Evolutionary conservation across 192 early-diverging fungal genomes (phyloP).

Genomic region (Coemansia brasiliensis): DNA sequence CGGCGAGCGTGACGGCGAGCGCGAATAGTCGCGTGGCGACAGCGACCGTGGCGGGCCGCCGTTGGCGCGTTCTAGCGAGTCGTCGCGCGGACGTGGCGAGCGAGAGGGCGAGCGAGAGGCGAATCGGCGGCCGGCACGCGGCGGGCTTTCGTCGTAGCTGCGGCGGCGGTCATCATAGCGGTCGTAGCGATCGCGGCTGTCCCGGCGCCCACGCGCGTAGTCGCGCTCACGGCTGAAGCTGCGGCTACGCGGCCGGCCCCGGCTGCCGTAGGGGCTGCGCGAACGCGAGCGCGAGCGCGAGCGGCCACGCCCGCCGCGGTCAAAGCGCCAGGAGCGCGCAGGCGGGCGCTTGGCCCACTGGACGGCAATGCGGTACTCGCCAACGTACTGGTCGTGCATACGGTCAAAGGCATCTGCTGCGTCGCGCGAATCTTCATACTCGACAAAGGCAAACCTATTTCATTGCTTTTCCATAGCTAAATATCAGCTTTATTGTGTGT

Average conservation of each 20-base stretch:
- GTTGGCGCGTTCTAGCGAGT: slow-evolving; percentile 7
- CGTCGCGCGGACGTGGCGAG: slow-evolving; percentile 16
- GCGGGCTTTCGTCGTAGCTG: slow-evolving; percentile 3
- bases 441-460: slow-evolving; percentile 89
- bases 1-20: slow-evolving; percentile 6
- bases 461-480: not conserved
- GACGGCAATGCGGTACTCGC: slow-evolving; percentile 76
- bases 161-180: slow-evolving; percentile 14
- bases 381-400: slow-evolving; percentile 83
- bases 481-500: not conserved
- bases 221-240: slow-evolving; percentile 5
- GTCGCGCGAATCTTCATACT: slow-evolving; percentile 89
- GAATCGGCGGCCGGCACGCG: slow-evolving; percentile 13
- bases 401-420: slow-evolving; percentile 91
- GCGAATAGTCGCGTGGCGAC: slow-evolving; percentile 10
- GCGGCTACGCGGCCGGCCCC: slow-evolving; percentile 18
- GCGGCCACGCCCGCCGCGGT: slow-evolving; percentile 33
- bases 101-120: slow-evolving; percentile 29
- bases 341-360: slow-evolving; percentile 93
- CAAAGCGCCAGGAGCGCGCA: slow-evolving; percentile 74
- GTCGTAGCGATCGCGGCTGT: slow-evolving; percentile 3
- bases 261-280: slow-evolving; percentile 24
- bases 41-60: not conserved
- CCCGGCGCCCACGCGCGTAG: slow-evolving; percentile 12
- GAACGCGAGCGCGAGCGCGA: slow-evolving; percentile 37